A percentile compares a stretch with the other conserved stretches of the same genome.
phyloP scores from a whole-genome alignment of 2,329 filamentous ascomycete species.

The Apiospora saccharicola region DNA sequence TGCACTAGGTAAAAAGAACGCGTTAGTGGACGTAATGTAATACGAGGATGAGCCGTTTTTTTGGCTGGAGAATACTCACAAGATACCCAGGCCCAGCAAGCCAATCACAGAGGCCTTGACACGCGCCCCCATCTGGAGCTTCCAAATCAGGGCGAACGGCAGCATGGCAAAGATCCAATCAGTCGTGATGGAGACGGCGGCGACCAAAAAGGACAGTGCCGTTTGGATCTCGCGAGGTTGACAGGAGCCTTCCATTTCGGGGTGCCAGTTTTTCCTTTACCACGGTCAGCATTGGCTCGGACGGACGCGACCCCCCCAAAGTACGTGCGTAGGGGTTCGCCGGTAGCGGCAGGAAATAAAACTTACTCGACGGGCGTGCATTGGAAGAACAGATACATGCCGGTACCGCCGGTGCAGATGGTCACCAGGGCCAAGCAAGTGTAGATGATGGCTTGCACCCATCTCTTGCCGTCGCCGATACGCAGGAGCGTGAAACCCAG shows the following conservation, averaged over 20 bases:
- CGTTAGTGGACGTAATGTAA: background rate
- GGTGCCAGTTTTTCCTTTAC: background rate
- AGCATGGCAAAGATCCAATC: slow-evolving; percentile 6
- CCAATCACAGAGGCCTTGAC: slow-evolving; percentile 11
- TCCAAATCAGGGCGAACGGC: slow-evolving; percentile 7
- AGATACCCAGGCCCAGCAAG: slow-evolving; percentile 17
- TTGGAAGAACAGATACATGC: slow-evolving; percentile 15
- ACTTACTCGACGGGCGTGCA: slow-evolving; percentile 4
- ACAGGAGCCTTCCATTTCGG: background rate
- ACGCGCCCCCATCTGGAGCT: slow-evolving; percentile 5
- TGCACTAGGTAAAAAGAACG: background rate
- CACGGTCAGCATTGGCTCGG: background rate
- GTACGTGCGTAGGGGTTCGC: background rate
- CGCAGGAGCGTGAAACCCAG: slow-evolving; percentile 5
- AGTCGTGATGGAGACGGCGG: background rate
- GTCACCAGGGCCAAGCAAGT: background rate
- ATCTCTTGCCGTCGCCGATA: background rate
- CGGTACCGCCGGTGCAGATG: slow-evolving; percentile 4
- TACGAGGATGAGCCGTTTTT: background rate
- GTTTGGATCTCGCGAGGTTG: slow-evolving; percentile 15
- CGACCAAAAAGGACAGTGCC: background rate
- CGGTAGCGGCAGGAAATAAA: background rate
- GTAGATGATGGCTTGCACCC: slow-evolving; percentile 6
- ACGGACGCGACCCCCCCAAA: background rate
- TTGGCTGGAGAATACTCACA: background rate